Evolutionary conservation across 2,329 filamentous ascomycete genomes (phyloP), one percentile per base, ranked within the genome.

Genomic region (Apiospora sp.): DNA sequence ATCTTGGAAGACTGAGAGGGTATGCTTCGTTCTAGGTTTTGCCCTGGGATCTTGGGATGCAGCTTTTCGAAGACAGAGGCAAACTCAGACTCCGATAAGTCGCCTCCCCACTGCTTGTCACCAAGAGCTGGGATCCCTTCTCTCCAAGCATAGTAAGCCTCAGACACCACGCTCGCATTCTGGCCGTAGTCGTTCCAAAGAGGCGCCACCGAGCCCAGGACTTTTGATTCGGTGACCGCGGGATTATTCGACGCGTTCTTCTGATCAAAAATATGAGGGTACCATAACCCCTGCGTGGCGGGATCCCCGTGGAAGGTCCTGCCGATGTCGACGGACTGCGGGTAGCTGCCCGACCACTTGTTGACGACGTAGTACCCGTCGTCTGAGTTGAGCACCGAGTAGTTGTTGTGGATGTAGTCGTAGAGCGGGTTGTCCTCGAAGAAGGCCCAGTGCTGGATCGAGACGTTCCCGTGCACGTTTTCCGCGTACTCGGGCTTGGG

Each of bases 151-250:
- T 88, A 88, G 74, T 87, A 89, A 0, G 86, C 83, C 76, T 89
- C 87, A 1, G 86, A 83, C 72, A 86, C 86, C 0, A 86, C 85
- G 0, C 84, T 84, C 3, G 87, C 84, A 73, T 89, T 88, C 0
- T 84, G 81, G 0, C 87, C 87, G 69, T 86, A 88, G 74, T 90
- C 87, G 72, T 89, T 89, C 88, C 88, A 89, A 5, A 87, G 78
- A 1, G 88, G 84, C 3, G 84, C 81, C 41, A 89, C 83, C 34
- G 86, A 83, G 0, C 88, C 88, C 3, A 86, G 81, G 1, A 89
- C 82, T 1, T 80, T 79, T 0, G 83, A 80, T 44, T 82, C 83
- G 3, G 81, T 75, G 12, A 77, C 76, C 0, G 81, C 74, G 0
- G 87, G 84, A 73, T 89, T 88, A 70, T 88, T 84, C 0, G 83